Base-by-base conservation (phyloP, 495 filamentous ascomycete species). In the Xanthoparmelia taractica region DNA sequence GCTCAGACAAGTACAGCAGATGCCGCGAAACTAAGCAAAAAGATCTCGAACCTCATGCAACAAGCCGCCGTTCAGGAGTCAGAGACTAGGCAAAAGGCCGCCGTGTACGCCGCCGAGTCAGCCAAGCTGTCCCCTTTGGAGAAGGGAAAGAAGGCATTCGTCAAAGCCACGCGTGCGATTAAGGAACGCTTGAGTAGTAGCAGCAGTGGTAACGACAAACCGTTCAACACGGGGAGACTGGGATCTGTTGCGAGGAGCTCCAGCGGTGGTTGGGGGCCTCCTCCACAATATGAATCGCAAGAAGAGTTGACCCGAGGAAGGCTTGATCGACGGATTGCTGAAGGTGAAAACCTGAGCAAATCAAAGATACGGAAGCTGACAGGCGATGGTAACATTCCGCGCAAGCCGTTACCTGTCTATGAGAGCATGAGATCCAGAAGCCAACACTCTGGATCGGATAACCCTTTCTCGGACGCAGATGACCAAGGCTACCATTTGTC, bases 401-500 rank as follows among this genome's bases (percentile, higher is more conserved):
- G 62, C 20, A 67, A 65, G 47, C 64, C 60, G 7, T 33, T 72
- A 36, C 66, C 69, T n/a, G 61, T 69, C 11, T 72, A 69, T 55
- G 67, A 69, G 54, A 72, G 64, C 50, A 67, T 71, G 69, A 60
- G 59, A n/a, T 64, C 67, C 20, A 40, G 58, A 40, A 57, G 37
- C 31, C 38, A 33, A 25, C 54, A 60, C n/a, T 67, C 68, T 36
- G 43, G 23, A 37, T 47, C 57, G 17, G 70, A 73, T 12, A 70
- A 75, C 62, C 74, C 73, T 20, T 74, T 74, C 64, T 67, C 69
- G 12, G 71, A 73, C 36, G 61, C 60, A 20, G 47, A 60, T 57
- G 59, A 70, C 36, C 43, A 40, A 60, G 56, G 43, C 20, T 29
- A 34, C 45, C 33, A 45, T 48, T 15, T 37, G 34, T 55, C 40